Evolutionary conservation across 495 filamentous ascomycete genomes (phyloP).

Genomic region (Penicillium argentinense): DNA sequence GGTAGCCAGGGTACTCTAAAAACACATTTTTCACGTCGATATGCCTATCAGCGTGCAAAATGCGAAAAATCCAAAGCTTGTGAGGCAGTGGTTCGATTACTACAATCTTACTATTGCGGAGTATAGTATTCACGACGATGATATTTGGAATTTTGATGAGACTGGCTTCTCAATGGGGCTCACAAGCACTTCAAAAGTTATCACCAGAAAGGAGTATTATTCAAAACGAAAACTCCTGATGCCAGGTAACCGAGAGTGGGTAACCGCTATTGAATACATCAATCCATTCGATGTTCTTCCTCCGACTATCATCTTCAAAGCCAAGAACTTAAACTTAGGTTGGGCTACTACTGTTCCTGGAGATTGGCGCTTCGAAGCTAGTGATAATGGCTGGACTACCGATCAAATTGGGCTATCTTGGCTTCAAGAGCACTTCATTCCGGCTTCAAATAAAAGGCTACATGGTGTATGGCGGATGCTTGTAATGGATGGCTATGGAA

Average conservation of each 20-base stretch:
- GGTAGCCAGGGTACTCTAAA: background rate
- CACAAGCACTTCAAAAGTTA: conserved; percentile 26
- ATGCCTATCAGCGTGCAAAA: conserved; percentile 34
- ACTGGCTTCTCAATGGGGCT: conserved; percentile 44
- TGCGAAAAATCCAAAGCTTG: conserved; percentile 38
- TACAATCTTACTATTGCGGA: conserved; percentile 30
- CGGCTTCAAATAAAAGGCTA: too few relatives aligned
- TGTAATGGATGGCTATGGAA: too few relatives aligned
- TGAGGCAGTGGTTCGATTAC: conserved; percentile 37
- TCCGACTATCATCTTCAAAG: background rate
- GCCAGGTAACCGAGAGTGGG: background rate
- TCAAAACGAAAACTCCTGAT: background rate
- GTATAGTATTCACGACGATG: conserved; percentile 34
- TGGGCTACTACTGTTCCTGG: conserved; percentile 20
- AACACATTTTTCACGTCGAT: conserved; percentile 24
- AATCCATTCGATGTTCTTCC: background rate
- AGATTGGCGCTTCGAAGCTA: conserved; percentile 8
- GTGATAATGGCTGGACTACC: background rate
- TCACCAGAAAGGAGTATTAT: background rate
- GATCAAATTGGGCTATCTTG: conserved; percentile 15
- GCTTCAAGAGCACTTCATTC: background rate
- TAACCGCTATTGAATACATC: conserved; percentile 1
- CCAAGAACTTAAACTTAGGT: background rate
- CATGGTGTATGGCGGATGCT: too few relatives aligned
- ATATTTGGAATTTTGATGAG: conserved; percentile 52